Evolutionary conservation across 2,329 filamentous ascomycete species (phyloP).

Genomic region (Claviceps digitariae): DNA sequence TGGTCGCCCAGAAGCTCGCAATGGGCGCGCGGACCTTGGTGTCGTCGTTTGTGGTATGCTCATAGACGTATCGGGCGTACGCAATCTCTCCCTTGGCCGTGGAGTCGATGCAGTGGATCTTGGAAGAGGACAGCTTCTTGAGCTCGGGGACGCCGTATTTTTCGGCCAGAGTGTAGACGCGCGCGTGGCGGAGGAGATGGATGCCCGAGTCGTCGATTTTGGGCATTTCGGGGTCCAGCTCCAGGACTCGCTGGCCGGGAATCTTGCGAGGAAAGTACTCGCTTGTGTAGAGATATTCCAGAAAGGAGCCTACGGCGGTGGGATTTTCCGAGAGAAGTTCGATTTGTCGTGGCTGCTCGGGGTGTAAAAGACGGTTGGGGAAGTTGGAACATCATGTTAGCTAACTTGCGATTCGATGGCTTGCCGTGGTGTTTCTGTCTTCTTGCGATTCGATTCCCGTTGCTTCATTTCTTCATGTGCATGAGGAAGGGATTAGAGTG

Average conservation of each 20-base stretch:
- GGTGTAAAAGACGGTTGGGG: background rate
- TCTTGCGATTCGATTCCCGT: too few species aligned
- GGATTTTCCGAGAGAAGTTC: constrained; percentile 36
- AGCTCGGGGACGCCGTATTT: constrained; percentile 57
- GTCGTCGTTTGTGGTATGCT: constrained; percentile 57
- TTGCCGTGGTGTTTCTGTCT: too few species aligned
- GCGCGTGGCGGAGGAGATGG: constrained; percentile 77
- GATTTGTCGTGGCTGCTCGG: constrained; percentile 47
- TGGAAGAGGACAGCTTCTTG: constrained; percentile 65
- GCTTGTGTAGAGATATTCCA: constrained; percentile 28
- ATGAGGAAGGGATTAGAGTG: too few species aligned
- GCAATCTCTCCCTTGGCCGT: constrained; percentile 82
- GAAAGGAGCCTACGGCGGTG: constrained; percentile 24
- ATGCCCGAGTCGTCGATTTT: constrained; percentile 62
- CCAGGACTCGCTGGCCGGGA: constrained; percentile 50
- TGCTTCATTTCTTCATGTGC: too few species aligned
- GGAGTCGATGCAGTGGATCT: constrained; percentile 84
- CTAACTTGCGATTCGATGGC: background rate
- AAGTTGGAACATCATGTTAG: background rate
- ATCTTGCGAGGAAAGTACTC: constrained; percentile 60
- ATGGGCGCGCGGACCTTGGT: constrained; percentile 64
- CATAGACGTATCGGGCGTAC: constrained; percentile 85
- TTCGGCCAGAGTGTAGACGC: constrained; percentile 77
- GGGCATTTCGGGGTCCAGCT: constrained; percentile 52
- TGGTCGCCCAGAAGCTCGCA: constrained; percentile 79